Base-by-base conservation (phyloP, 108 stramenopile species). In the Seminavis robusta region DNA sequence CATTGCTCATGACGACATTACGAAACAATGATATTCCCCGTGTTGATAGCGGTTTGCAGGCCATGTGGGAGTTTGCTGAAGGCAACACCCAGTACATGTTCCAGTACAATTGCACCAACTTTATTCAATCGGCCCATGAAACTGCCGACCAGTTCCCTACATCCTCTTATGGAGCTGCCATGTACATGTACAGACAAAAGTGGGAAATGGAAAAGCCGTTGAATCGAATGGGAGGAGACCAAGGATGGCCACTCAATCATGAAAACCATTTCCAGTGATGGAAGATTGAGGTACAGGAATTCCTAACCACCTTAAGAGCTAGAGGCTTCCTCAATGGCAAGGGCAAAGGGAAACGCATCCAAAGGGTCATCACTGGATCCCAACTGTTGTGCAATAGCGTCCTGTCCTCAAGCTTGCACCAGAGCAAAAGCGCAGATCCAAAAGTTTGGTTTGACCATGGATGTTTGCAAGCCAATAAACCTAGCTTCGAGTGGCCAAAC, bases 211-310 rank as follows among this genome's bases (percentile, higher is more conserved):
- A 74, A 53, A 55, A 62, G 0, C 26, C 51, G 5, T 7, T 74
- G 2, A 74, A 64, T 46, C 45, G 67, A 45, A 63, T 74, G 7
- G 73, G 73, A 4, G 73, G 73, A n/a, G 57, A 44, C 4, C 40
- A 58, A 30, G 73, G 62, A 19, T 76, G 69, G 69, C 74, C 15
- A 76, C 74, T 16, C 74, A 71, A 42, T 76, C 0, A 76, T 76
- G 52, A 76, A 76, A 43, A 76, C 74, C 19, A 41, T 71, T 10
- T 60, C 64, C 15, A 66, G 56, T 2, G 74, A 76, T 56, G 74
- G 62, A 7, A 44, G 74, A 31, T 1, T 70, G 43, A 38, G 74
- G n/a, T n/a, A n/a, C n/a, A n/a, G n/a, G n/a, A n/a, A n/a, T n/a
- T n/a, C n/a, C n/a, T n/a, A n/a, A n/a, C n/a, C n/a, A n/a, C n/a